phyloP scores from a whole-genome alignment of 176 grass and related monocot genomes.

The Musa troglodytarum region DNA sequence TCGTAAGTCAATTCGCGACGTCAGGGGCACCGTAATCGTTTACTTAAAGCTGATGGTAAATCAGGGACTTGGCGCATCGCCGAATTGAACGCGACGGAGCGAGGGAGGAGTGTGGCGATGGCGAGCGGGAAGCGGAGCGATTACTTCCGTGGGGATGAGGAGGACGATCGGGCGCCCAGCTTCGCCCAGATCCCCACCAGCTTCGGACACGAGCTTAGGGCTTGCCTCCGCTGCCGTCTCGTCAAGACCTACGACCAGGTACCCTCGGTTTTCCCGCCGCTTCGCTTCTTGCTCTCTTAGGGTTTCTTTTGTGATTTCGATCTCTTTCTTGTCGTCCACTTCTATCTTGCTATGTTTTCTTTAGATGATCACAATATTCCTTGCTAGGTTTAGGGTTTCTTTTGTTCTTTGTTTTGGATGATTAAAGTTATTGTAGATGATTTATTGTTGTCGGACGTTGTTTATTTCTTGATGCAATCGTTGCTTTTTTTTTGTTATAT shows the following conservation, averaged over 20 bases:
- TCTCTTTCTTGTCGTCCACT: neutral
- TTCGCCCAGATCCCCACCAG: slow-evolving; percentile 93
- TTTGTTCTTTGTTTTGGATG: neutral
- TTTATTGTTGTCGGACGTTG: too few relatives aligned
- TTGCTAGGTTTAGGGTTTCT: neutral
- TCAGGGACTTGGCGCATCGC: too few relatives aligned
- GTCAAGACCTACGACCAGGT: slow-evolving; percentile 99
- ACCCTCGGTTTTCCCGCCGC: neutral
- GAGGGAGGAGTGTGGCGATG: slow-evolving; percentile 18
- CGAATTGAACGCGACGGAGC: neutral
- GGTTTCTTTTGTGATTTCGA: neutral
- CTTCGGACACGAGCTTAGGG: slow-evolving; percentile 96
- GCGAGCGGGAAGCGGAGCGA: slow-evolving; percentile 47
- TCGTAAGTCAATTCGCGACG: too few relatives aligned
- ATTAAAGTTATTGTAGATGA: too few relatives aligned
- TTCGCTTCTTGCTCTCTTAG: neutral
- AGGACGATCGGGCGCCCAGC: slow-evolving; percentile 27
- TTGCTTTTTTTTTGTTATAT: neutral
- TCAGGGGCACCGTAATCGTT: too few relatives aligned
- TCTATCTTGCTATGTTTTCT: neutral
- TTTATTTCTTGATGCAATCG: too few relatives aligned
- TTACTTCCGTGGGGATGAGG: slow-evolving; percentile 18
- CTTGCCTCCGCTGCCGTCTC: slow-evolving; percentile 94
- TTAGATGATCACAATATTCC: neutral
- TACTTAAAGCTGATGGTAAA: too few relatives aligned